Evolutionary conservation across 139 green algal species (phyloP).

Genomic region (Protoeuglena noctilucae): DNA sequence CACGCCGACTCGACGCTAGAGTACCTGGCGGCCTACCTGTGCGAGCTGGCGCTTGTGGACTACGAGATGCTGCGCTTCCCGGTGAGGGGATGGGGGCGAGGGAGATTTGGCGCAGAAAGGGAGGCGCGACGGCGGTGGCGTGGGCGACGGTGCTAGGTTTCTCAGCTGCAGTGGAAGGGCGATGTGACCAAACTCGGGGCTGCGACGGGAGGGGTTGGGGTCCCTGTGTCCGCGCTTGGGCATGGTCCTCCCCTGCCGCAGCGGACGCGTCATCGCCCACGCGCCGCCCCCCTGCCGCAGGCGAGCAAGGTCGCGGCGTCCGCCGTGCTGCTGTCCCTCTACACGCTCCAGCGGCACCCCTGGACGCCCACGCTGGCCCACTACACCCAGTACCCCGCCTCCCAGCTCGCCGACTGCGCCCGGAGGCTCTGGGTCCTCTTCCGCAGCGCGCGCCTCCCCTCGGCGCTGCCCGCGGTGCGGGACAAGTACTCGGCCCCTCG

Average conservation of each 20-base stretch:
- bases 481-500: slow-evolving; percentile 33
- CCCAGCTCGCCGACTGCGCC: slow-evolving; percentile 29
- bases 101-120: too few species aligned
- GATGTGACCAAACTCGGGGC: too few species aligned
- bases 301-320: slow-evolving; percentile 61
- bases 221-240: too few species aligned
- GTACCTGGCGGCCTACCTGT: slow-evolving; percentile 67
- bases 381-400: slow-evolving; percentile 38
- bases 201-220: too few species aligned
- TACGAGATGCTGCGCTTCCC: slow-evolving; percentile 58
- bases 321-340: slow-evolving; percentile 53
- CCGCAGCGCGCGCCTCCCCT: slow-evolving; percentile 8
- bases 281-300: too few species aligned
- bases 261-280: too few species aligned
- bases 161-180: too few species aligned
- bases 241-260: too few species aligned
- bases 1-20: slow-evolving; percentile 18
- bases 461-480: slow-evolving; percentile 25
- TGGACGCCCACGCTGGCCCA: slow-evolving; percentile 46
- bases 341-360: slow-evolving; percentile 21
- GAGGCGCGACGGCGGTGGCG: too few species aligned
- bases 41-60: slow-evolving; percentile 77
- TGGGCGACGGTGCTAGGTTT: too few species aligned
- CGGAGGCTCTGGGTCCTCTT: slow-evolving; percentile 11
- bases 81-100: too few species aligned